Base-by-base conservation (phyloP, 139 green algal genomes). In the Volvox africanus region DNA sequence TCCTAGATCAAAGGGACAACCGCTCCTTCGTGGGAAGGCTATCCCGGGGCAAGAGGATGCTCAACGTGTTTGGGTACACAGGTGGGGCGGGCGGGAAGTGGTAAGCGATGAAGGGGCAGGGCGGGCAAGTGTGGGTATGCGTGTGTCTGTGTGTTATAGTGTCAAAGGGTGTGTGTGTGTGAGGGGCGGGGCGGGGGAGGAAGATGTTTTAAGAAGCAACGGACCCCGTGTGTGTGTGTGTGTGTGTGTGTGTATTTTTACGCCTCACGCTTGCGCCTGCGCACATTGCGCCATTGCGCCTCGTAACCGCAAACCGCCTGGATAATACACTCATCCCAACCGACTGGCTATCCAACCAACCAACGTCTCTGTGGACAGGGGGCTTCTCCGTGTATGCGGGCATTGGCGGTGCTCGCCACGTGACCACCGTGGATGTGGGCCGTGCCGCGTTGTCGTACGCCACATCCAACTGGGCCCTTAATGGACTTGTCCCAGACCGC, bases 61-160 rank as follows among this genome's bases (percentile, higher is more conserved):
- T 96, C 65, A 96, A 96, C 87, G 69, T 96, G 33, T 95, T 95
- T 81, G 87, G 82, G 20, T 95, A 94, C 89, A 93, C 93, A 3
- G 94, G 65, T 28, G 65, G 65, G 65, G 21, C 24, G 65, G 65
- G 65, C 11, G 65, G 11, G 5, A 73, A 73, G 65, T n/a, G n/a
- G n/a, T n/a, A n/a, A 28, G 16, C 21, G 65, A 28, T 6, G 2
- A 28, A 28, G 65, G 65, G 65, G 65, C 21, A 24, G 65, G 65
- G 65, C 11, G 65, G 19, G 26, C 6, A 80, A 11, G 73, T 44
- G 73, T 13, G 73, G 13, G 17, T 78, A 26, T 32, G 19, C 32
- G 69, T 78, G 69, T 78, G 69, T n/a, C 24, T 35, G 69, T 22
- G 13, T 22, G 16, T n/a, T 22, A 26, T 78, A 20, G 69, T 11